Evolutionary conservation across 495 filamentous ascomycete species (phyloP).

Genomic region (Talaromyces stipitatus): DNA sequence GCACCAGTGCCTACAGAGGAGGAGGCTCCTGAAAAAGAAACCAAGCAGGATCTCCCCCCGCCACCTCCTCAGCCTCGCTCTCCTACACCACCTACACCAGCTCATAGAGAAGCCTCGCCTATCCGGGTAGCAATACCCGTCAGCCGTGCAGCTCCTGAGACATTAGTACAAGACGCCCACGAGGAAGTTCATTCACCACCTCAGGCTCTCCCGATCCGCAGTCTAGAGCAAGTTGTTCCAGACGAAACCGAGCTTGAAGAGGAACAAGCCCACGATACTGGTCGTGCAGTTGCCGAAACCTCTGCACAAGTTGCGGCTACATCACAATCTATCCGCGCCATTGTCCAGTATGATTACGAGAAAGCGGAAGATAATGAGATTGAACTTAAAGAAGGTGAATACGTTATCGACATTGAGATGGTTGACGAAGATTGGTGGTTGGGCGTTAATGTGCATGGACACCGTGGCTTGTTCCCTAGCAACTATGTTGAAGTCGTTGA

Average conservation of each 20-base stretch:
- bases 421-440: slow-evolving; percentile 98
- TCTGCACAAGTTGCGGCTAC: slow-evolving; percentile 26
- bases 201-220: slow-evolving; percentile 47
- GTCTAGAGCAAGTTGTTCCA: slow-evolving; percentile 51
- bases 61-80: slow-evolving; percentile 54
- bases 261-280: slow-evolving; percentile 56
- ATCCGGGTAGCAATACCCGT: slow-evolving; percentile 86
- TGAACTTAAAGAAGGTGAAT: slow-evolving; percentile 82
- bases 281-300: slow-evolving; percentile 53
- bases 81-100: slow-evolving; percentile 52
- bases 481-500: slow-evolving; percentile 91
- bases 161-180: slow-evolving; percentile 41
- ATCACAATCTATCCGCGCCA: slow-evolving; percentile 53
- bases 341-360: slow-evolving; percentile 92
- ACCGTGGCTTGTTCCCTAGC: slow-evolving; percentile 86
- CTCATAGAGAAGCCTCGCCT: slow-evolving; percentile 55
- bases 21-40: slow-evolving; percentile 38
- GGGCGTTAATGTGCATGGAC: slow-evolving; percentile 72
- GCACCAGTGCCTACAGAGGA: slow-evolving; percentile 41
- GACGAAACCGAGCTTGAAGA: slow-evolving; percentile 56
- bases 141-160: slow-evolving; percentile 49
- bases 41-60: slow-evolving; percentile 33
- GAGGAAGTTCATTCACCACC: slow-evolving; percentile 43
- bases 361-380: slow-evolving; percentile 96
- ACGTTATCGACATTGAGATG: slow-evolving; percentile 94